phyloP scores from a whole-genome alignment of 176 grass and related monocot species.

The Avena insularis region DNA sequence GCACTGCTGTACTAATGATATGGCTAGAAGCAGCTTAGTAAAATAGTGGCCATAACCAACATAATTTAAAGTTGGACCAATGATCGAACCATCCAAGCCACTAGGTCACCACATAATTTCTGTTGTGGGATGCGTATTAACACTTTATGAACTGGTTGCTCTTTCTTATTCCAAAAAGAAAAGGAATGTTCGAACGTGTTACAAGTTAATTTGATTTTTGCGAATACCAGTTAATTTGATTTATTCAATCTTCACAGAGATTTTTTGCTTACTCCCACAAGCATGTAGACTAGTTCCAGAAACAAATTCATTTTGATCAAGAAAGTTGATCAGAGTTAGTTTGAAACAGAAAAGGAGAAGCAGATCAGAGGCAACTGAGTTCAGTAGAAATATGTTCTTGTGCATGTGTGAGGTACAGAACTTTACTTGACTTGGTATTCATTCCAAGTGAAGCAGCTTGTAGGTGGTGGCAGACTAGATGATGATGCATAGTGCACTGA shows the following conservation, averaged over 20 bases:
- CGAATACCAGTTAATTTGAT: not conserved
- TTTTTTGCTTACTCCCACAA: not conserved
- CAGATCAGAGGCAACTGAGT: not conserved
- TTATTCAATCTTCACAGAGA: not conserved
- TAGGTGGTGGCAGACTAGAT: not conserved
- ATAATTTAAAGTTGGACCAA: constrained; percentile 1
- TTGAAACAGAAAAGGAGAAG: not conserved
- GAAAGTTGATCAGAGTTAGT: not conserved
- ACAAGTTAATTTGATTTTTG: not conserved
- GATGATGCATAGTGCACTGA: not conserved
- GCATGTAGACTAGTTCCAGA: not conserved
- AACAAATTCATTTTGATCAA: not conserved
- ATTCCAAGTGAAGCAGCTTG: not conserved
- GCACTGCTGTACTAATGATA: not conserved
- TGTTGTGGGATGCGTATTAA: not conserved
- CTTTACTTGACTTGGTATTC: not conserved
- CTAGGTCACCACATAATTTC: not conserved
- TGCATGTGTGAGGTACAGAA: not conserved
- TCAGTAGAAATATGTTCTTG: not conserved
- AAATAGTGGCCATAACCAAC: constrained; percentile 1
- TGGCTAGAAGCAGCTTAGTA: constrained; percentile 14
- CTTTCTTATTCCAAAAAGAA: not conserved
- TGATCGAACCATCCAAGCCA: not conserved
- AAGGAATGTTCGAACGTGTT: not conserved
- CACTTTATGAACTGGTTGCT: not conserved